Base-by-base conservation (phyloP, 768 basidiomycete species). In the Boletus sp. region DNA sequence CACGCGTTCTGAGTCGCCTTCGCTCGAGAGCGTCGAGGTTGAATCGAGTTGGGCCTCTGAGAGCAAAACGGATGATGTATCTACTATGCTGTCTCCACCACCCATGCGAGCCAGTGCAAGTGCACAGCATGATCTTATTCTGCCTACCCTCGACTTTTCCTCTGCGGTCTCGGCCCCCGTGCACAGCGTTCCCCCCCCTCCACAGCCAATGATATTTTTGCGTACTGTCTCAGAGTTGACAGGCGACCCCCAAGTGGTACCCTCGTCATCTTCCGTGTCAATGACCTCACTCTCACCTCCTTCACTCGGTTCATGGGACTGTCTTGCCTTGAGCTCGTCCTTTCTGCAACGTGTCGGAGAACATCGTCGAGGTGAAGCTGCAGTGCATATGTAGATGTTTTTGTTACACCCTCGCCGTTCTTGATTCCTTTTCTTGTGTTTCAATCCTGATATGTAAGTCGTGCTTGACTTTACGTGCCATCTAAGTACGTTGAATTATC, bases 61-160 rank as follows among this genome's bases (percentile, higher is more conserved):
- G 29, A 33, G 45, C 5, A 56, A 38, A 23, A 34, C 37, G 38
- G 55, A 59, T 19, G 51, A 51, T 30, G 41, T 30, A 17, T 17
- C 13, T 29, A 56, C 53, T 40, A 41, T 51, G 7, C 27, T 60
- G 8, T 58, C 56, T 40, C 34, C 35, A 10, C 50, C 56, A 2
- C 55, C 56, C 9, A 56, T 63, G 44, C 57, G 64, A 7, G 50
- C 53, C 25, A 72, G 79, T 23, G 63, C 61, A 23, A 85, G 89
- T 62, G 81, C 85, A 11, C 74, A 87, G 4, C 74, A 80, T 19
- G 88, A 88, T 3, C 81, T 94, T 54, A 70, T 93, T 11, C 72
- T 92, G n/a, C 90, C 90, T 5, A 87, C 83, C 1, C 77, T 91
- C 49, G 88, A 90, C 66, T 79, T 88, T 58, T 87, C 87, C 0